Percentiles rank a stretch among this genome's conserved stretches.
phyloP scores from a whole-genome alignment of 331 rosid genomes.

The Cydonia oblonga region DNA sequence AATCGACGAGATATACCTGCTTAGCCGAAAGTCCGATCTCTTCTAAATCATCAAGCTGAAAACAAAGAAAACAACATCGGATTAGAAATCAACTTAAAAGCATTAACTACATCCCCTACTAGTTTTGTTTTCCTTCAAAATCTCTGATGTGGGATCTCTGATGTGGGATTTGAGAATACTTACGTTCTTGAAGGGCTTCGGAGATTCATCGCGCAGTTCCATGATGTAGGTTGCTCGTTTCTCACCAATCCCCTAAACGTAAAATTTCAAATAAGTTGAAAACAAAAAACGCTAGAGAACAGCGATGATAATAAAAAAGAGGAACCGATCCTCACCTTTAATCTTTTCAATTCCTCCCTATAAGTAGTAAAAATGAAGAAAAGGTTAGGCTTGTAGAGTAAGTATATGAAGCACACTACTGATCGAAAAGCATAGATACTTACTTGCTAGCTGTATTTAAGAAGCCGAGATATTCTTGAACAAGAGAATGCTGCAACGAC shows the following conservation, averaged over 20 bases:
- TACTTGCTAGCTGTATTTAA: constrained; percentile 78
- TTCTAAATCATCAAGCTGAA: constrained; percentile 73
- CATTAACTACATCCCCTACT: background rate
- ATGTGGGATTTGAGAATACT: constrained; percentile 7
- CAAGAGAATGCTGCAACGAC: constrained; percentile 49
- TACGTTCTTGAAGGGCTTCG: constrained; percentile 62
- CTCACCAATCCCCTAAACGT: constrained; percentile 76
- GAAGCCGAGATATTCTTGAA: constrained; percentile 46
- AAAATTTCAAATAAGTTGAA: background rate
- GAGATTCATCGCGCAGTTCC: constrained; percentile 61
- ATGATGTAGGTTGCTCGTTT: constrained; percentile 66
- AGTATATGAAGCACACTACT: background rate
- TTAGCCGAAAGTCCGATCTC: constrained; percentile 71
- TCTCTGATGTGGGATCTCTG: too few relatives aligned
- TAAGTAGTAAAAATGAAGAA: background rate
- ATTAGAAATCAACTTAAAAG: background rate
- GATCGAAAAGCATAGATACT: constrained; percentile 7
- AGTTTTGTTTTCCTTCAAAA: background rate
- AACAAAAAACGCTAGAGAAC: background rate
- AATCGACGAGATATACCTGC: constrained; percentile 40
- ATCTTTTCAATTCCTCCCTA: constrained; percentile 65
- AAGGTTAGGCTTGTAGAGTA: background rate
- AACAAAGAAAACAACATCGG: background rate
- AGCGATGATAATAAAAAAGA: background rate
- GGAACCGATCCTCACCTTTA: constrained; percentile 38